Base-by-base conservation (phyloP, 345 rosid species). In the Nephelium lappaceum region DNA sequence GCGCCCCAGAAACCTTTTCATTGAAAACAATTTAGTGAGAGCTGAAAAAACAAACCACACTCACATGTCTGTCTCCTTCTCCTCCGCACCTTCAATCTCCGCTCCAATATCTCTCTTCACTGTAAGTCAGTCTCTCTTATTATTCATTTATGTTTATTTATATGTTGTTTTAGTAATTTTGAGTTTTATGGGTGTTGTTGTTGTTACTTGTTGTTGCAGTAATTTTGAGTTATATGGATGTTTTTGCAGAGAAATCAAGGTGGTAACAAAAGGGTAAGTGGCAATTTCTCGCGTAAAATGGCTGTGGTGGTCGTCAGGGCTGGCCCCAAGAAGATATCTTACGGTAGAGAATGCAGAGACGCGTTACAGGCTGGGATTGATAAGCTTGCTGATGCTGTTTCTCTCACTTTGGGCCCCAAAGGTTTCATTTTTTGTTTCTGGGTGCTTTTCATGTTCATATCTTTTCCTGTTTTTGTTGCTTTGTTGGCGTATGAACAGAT, bases 371-470 rank as follows among this genome's bases (percentile, higher is more conserved):
- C 88, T 67, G 98, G 98, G 64, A 92, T 95, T 24, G 95, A 95
- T 85, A 92, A 93, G 83, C 76, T 95, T 74, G 97, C 98, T 51
- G 95, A 92, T 84, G 94, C 98, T 78, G 98, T 95, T 74, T 89
- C 98, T 81, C 85, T 84, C 77, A 95, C 98, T 75, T 83, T 92
- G 57, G 98, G 98, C 0, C 98, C 97, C 24, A 84, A 85, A 89
- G 97, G 94, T 91, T 53, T 63, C 43, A 5, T 19, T 66, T 65
- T 41, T 5, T 31, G 53, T 31, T 57, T 36, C 9, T 53, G 58
- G 42, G 11, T 58, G 24, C 12, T 53, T 5, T 15, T 58, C 25
- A 47, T 61, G 9, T 49, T 64, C 31, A 27, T 41, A 23, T 60
- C 36, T 66, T 19, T 11, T 31, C 14, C 16, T 8, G 18, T 6